Evolutionary conservation across 2,329 filamentous ascomycete species (phyloP), one percentile per base, ranked within the genome.

Genomic region (Beauveria caledonica): DNA sequence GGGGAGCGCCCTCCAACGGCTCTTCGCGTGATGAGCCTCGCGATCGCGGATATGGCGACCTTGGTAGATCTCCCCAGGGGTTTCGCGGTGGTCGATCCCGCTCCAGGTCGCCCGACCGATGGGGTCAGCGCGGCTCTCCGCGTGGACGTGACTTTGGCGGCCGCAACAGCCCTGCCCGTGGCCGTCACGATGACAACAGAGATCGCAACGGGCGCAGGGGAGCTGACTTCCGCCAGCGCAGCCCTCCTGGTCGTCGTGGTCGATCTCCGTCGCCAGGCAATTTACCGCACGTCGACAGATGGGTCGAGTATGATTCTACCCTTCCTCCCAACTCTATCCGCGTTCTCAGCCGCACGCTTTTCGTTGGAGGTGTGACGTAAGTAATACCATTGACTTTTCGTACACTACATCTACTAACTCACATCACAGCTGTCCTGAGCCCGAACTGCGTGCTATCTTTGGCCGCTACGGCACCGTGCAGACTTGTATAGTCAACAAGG

Each of bases 401-500:
- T 42, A 40, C 23, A 15, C 39, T 21, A 33, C 13, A 61, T 50
- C 59, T 46, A 58, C 68, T 74, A 66, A 75, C 67, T 66, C 63
- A 51, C 25, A 62, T 56, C 64, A 23, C 62, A 89, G 86, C 42
- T 87, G 85, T 62, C 86, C 89, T 7, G 93, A 99, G 74, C 78
- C 82, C 61, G 92, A 97, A 71, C 81, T 99, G 58, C 86, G 92
- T 58, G 78, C 77, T 55, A 86, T 96, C 49, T 99, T 99, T 73
- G 80, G 79, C 68, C 86, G 86, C 50, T 96, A 87, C 70, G 94
- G 94, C 62, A 80, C 86, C 58, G 94, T 99, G 4, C 94, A 99
- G 74, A 97, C 93, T 1, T 97, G 93, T 75, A 99, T 99, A 65
- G 92, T 97, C 66, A 97, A 99, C 77, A 89, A 91, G 69, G 94